Evolutionary conservation across 306 rosid species (phyloP), one percentile per base, ranked within the genome.

Genomic region (Betula pendula): DNA sequence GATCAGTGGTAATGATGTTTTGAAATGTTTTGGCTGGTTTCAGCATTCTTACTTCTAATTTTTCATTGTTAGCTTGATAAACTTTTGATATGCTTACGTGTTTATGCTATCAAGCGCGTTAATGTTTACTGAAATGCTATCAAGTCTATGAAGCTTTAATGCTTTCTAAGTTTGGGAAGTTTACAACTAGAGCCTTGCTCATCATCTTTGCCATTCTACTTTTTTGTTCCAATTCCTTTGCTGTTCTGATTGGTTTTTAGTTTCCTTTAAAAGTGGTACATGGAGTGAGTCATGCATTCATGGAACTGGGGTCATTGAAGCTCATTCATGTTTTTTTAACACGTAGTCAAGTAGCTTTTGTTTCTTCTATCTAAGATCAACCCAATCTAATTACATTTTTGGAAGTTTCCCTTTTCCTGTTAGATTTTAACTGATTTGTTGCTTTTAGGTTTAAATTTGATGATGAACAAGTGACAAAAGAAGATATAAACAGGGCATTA

Each of bases 381-480:
- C 27, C 48, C 24, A n/a, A 33, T 38, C 19, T 27, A 27, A 59
- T 59, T 29, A 27, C 27, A 9, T 8, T 40, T 14, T 38, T 65
- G 48, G 38, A 35, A 7, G 19, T 65, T 65, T 25, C 47, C 44
- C 19, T 33, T 8, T 17, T 4, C n/a, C n/a, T 16, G 22, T 62
- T 15, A 9, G 22, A 38, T 65, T 20, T n/a, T n/a, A 60, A 0
- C 2, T 1, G 48, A 8, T 35, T 65, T 65, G 14, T 38, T 65
- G 16, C 40, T 40, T 40, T 63, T 73, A 93, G 98, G 98, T 88
- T 83, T 82, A 93, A 93, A 72, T 93, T 93, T 81, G 98, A 93
- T 31, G 98, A 93, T 74, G 98, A 93, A 68, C 96, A 97, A 48
- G 96, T 93, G 72, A 90, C 98, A 38, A 91, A 90, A 85, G 98